These are phyloP conservation scores for Ogataea paraovalis DNA, from an alignment of 805 yeast genomes.

Conservation along the genomic window DNA sequence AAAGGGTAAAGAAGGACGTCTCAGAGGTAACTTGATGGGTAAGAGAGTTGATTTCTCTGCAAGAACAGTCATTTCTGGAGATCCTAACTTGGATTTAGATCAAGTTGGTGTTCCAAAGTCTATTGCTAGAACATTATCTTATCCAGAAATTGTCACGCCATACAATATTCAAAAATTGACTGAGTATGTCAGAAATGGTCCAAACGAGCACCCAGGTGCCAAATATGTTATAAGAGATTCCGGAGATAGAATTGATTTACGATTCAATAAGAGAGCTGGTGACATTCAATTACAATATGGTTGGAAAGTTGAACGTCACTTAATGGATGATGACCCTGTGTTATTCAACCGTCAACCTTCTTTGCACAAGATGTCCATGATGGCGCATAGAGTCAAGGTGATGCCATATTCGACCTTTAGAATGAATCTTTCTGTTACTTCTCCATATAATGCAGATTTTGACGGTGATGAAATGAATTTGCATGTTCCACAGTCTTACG, in stretches of 20 bases:
- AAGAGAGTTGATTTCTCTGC: conserved; percentile 99
- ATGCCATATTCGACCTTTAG: conserved; percentile 99
- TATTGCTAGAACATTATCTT: conserved; percentile 91
- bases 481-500: conserved; percentile 98
- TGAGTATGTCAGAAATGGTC: conserved; percentile 93
- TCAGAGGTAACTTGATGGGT: conserved; percentile 98
- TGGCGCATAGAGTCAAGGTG: conserved; percentile 97
- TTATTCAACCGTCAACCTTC: conserved; percentile 99
- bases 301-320: conserved; percentile 98
- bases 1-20: conserved; percentile 99
- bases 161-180: conserved; percentile 92
- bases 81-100: conserved; percentile 94
- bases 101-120: conserved; percentile 99
- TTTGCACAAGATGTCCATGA: conserved; percentile 98
- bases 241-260: conserved; percentile 96
- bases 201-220: conserved; percentile 99
- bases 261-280: conserved; percentile 97
- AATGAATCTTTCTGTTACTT: conserved; percentile 92
- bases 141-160: conserved; percentile 97
- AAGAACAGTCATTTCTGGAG: conserved; percentile 98
- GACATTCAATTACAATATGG: conserved; percentile 97
- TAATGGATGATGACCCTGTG: conserved; percentile 97
- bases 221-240: conserved; percentile 96
- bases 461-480: conserved; percentile 99
- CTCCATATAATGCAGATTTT: conserved; percentile 99